These are phyloP conservation scores for Paraglomus brasilianum DNA, from an alignment of 192 early-diverging fungal genomes.

Conservation along the genomic window DNA sequence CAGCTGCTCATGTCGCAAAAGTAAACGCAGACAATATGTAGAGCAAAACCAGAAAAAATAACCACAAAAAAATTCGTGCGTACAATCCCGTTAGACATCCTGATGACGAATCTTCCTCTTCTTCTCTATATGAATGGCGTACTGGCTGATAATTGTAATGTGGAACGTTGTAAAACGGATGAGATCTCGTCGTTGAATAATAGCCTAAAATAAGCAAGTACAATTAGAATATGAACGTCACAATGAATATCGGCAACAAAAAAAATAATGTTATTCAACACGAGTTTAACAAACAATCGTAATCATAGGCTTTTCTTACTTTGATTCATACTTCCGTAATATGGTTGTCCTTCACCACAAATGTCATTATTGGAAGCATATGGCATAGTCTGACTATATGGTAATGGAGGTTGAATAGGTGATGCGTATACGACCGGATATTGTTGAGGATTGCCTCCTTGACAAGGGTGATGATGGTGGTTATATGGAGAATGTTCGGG, in stretches of 20 bases:
- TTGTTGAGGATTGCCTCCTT: constrained; percentile 12
- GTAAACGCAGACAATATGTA: neutral
- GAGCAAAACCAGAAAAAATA: constrained; percentile 11
- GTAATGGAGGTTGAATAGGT: constrained; percentile 24
- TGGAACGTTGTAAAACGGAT: constrained; percentile 24
- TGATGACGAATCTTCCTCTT: constrained; percentile 4
- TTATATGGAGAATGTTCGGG: constrained; percentile 30
- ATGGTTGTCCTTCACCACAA: neutral
- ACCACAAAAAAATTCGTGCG: constrained; percentile 13
- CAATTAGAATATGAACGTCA: too few species aligned
- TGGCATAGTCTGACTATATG: constrained; percentile 2
- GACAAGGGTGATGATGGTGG: neutral
- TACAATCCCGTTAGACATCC: constrained; percentile 31
- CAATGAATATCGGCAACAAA: too few species aligned
- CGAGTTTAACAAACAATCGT: too few species aligned
- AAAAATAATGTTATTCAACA: too few species aligned
- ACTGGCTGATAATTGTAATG: constrained; percentile 23
- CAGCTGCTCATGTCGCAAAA: too few species aligned
- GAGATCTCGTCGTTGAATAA: constrained; percentile 15
- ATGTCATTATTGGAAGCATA: neutral
- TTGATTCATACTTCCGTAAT: constrained; percentile 29
- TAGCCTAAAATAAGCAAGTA: neutral
- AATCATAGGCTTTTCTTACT: neutral
- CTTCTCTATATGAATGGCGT: constrained; percentile 3
- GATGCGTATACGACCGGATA: constrained; percentile 27